Base-by-base conservation (phyloP, 2,329 filamentous ascomycete species). In the Dactylellina leptospora region DNA sequence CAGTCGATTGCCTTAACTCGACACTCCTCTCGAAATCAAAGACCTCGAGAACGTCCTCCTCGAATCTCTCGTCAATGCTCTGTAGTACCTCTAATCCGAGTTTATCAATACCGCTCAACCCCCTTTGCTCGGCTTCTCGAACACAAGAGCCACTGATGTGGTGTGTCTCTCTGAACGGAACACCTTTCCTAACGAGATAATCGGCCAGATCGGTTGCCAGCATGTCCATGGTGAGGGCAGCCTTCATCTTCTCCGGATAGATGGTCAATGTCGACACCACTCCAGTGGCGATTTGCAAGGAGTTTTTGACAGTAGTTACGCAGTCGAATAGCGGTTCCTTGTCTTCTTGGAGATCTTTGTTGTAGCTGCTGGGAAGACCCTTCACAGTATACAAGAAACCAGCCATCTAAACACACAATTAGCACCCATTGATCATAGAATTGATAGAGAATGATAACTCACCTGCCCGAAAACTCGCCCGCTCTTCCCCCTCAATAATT, bases 341-440 rank as follows among this genome's bases (percentile, higher is more conserved):
- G 68, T 87, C 89, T 81, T 96, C 92, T 81, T 96, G 91, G n/a
- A 96, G 81, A 79, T 96, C 91, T 81, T 96, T 96, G 83, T 96
- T 93, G 83, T 96, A 96, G 2, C 90, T 92, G 44, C 86, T 90
- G 1, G 91, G 90, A 25, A 95, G 85, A 62, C 89, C 89, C 80
- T 90, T 89, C 80, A 88, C 80, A n/a, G 71, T 77, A 47, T 76
- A 76, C 59, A 77, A 74, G 69, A 77, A 77, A 1, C 76, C 76
- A 13, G 76, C 74, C 76, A 77, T 77, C 61, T 72, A 28, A 33
- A 23, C 28, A 33, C 11, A 33, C 4, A 1, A 23, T 64, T 71
- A 56, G 48, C 25, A 42, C 8, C 11, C 44, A 23, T 40, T 25
- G 1, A 18, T 48, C 16, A 54, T 6, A 33, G 20, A 45, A 20